Conservation (phyloP, 2,329 filamentous ascomycete species). For the Cladosporium sp. region DNA sequence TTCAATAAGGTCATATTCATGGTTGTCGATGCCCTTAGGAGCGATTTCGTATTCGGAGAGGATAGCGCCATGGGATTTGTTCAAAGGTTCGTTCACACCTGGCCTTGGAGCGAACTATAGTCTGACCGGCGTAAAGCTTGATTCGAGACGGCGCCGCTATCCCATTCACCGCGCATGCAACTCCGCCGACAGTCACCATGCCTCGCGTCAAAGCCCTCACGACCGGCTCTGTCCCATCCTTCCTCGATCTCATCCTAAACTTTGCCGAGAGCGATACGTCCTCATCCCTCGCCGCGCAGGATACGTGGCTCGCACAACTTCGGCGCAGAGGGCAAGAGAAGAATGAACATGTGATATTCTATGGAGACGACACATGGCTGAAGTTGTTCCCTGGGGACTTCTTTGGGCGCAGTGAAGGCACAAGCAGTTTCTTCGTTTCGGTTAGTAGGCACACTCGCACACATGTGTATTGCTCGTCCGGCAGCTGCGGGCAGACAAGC, state of each 20-base stretch:
- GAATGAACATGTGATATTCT: constrained; percentile 82
- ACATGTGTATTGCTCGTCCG: background rate
- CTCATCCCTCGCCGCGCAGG: constrained; percentile 82
- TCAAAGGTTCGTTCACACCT: constrained; percentile 63
- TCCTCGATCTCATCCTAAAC: constrained; percentile 94
- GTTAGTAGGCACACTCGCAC: constrained; percentile 54
- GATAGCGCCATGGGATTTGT: constrained; percentile 83
- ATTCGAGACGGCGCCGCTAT: constrained; percentile 81
- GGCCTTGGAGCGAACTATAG: background rate
- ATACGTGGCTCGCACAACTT: constrained; percentile 95
- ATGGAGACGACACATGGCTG: constrained; percentile 97
- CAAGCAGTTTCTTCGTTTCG: constrained; percentile 96
- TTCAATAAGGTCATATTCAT: constrained; percentile 95
- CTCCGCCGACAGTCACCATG: constrained; percentile 98
- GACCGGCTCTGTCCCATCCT: constrained; percentile 96
- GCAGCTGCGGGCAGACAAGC: background rate
- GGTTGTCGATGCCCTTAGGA: constrained; percentile 93
- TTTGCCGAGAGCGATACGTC: constrained; percentile 92
- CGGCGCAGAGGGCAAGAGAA: constrained; percentile 55
- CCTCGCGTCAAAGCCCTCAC: constrained; percentile 96
- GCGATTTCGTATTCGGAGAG: constrained; percentile 88
- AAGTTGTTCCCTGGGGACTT: constrained; percentile 81
- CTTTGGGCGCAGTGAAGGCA: constrained; percentile 86
- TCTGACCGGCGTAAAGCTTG: constrained; percentile 57
- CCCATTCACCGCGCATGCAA: constrained; percentile 92